These are phyloP conservation scores for Cladophialophora exuberans DNA, from an alignment of 2,329 filamentous ascomycete species.

Conservation along the genomic window DNA sequence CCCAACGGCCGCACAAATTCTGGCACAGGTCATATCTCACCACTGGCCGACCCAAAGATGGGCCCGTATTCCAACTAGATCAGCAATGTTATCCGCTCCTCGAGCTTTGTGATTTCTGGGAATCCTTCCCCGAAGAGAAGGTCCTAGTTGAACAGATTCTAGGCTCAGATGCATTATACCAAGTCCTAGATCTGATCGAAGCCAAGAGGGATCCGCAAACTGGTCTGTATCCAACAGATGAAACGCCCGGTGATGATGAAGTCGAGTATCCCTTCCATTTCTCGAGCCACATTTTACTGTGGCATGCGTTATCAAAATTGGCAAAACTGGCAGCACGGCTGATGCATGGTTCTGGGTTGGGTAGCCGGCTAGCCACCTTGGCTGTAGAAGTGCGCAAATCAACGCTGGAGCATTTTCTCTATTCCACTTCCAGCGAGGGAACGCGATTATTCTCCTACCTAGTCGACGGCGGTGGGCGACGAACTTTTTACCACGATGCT, in stretches of 20 bases:
- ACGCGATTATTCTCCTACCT: constrained; percentile 15
- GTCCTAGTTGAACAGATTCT: constrained; percentile 14
- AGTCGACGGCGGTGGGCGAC: constrained; percentile 14
- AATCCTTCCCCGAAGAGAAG: constrained; percentile 17
- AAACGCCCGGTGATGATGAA: constrained; percentile 19
- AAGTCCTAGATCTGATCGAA: constrained; percentile 16
- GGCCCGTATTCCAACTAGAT: constrained; percentile 20
- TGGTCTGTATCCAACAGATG: constrained; percentile 16
- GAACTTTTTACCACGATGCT: constrained; percentile 22
- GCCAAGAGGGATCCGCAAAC: constrained; percentile 11
- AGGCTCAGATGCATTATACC: constrained; percentile 6
- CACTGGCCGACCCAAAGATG: constrained; percentile 20
- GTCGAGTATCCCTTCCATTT: constrained; percentile 23
- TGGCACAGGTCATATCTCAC: constrained; percentile 23
- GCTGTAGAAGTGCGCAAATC: constrained; percentile 11
- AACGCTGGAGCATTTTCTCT: constrained; percentile 17
- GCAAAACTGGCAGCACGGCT: constrained; percentile 6
- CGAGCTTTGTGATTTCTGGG: constrained; percentile 20
- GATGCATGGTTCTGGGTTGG: neutral
- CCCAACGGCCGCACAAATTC: constrained; percentile 15
- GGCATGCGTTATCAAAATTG: constrained; percentile 14
- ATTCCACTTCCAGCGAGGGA: neutral
- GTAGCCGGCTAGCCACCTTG: neutral
- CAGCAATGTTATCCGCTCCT: constrained; percentile 25
- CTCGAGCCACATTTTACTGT: constrained; percentile 21